Conservation (phyloP, 768 basidiomycete species). For the Chalciporus pseudorubinellus region DNA sequence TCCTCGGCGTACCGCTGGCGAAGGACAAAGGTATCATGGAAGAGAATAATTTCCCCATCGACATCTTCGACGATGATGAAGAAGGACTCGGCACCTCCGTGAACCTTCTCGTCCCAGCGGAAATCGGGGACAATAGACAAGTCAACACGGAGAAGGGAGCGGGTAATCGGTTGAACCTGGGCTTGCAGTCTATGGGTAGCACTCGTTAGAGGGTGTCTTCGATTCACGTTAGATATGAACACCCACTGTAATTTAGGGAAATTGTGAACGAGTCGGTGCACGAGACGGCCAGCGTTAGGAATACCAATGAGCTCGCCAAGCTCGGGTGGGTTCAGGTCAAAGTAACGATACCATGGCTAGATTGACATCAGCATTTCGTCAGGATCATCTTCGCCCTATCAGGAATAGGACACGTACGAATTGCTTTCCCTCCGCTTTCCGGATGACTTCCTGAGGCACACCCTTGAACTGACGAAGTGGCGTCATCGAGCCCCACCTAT, state of each 20-base stretch:
- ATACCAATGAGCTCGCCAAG: slow-evolving; percentile 94
- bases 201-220: background rate
- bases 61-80: slow-evolving; percentile 95
- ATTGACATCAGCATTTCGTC: too few relatives aligned
- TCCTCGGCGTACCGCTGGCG: slow-evolving; percentile 90
- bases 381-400: too few relatives aligned
- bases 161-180: slow-evolving; percentile 94
- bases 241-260: slow-evolving; percentile 92
- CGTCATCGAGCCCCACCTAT: slow-evolving; percentile 87
- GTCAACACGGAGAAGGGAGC: slow-evolving; percentile 88
- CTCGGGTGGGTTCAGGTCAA: slow-evolving; percentile 87
- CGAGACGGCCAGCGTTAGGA: slow-evolving; percentile 87
- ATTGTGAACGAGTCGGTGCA: slow-evolving; percentile 90
- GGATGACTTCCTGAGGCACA: slow-evolving; percentile 78
- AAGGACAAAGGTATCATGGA: slow-evolving; percentile 90
- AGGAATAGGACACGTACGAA: slow-evolving; percentile 81
- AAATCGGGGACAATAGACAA: slow-evolving; percentile 97
- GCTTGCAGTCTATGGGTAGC: slow-evolving; percentile 69
- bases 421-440: slow-evolving; percentile 96
- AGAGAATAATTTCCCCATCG: slow-evolving; percentile 94
- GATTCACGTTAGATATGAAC: background rate
- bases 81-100: slow-evolving; percentile 87
- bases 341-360: slow-evolving; percentile 95
- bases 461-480: slow-evolving; percentile 95
- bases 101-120: slow-evolving; percentile 95